These are phyloP conservation scores for Darksidea phi DNA, from an alignment of 495 filamentous ascomycete species.

Conservation along the genomic window DNA sequence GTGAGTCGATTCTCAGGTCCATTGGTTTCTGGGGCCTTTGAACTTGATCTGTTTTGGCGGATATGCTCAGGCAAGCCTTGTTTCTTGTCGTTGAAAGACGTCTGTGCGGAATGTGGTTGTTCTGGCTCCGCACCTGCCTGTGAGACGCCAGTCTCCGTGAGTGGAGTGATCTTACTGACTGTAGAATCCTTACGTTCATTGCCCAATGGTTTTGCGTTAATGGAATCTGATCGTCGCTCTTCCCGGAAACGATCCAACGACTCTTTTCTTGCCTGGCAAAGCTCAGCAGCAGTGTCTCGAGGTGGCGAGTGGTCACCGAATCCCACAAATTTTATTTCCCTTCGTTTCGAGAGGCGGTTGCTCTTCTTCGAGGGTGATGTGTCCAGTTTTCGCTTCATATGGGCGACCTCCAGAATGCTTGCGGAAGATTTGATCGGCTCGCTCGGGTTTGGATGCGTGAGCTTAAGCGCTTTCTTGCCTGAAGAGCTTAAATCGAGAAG, in stretches of 20 bases:
- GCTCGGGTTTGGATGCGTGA: background rate
- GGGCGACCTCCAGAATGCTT: background rate
- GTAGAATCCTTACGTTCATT: too few species aligned
- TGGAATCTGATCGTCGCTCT: too few species aligned
- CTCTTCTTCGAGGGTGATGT: background rate
- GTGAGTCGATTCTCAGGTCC: too few species aligned
- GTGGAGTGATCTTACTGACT: too few species aligned
- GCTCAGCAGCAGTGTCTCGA: background rate
- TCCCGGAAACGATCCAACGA: background rate
- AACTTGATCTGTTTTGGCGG: too few species aligned
- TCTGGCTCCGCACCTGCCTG: too few species aligned
- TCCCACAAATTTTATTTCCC: slow-evolving; percentile 14
- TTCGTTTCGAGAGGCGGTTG: slow-evolving; percentile 9
- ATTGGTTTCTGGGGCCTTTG: too few species aligned
- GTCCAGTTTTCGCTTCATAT: slow-evolving; percentile 15
- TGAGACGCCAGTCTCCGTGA: too few species aligned
- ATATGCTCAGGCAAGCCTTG: too few species aligned
- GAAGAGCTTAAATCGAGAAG: background rate
- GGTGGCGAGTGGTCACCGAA: background rate
- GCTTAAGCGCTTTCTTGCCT: background rate
- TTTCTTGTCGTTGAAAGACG: too few species aligned
- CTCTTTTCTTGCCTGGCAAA: background rate
- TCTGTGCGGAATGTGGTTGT: too few species aligned
- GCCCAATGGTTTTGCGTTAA: too few species aligned
- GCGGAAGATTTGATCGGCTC: background rate